A percentile compares a stretch with the other conserved stretches of the same genome.
Conservation (phyloP, 352 stramenopile genomes). For the Pythium graminicola region DNA sequence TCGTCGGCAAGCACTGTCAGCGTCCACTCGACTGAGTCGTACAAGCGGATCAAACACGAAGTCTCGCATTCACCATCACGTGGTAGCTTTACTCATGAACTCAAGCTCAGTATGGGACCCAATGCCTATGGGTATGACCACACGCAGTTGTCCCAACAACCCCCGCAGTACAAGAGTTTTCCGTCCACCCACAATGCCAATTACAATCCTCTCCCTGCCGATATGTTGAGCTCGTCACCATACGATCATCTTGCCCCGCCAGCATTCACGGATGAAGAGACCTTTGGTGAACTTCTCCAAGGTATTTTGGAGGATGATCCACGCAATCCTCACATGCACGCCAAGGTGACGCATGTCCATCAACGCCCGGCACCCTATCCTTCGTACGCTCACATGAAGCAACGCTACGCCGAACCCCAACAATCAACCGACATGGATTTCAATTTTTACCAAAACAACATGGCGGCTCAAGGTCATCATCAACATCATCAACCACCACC, state of each 20-base stretch:
- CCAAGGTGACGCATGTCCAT: conserved; percentile 4
- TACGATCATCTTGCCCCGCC: conserved; percentile 57
- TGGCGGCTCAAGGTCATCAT: background rate
- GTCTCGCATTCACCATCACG: background rate
- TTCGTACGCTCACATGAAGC: conserved; percentile 13
- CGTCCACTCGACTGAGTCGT: conserved; percentile 18
- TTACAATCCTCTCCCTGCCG: conserved; percentile 18
- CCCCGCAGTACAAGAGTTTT: background rate
- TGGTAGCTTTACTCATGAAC: conserved; percentile 15
- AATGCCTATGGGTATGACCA: conserved; percentile 19
- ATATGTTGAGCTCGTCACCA: conserved; percentile 13
- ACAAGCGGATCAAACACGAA: conserved; percentile 22
- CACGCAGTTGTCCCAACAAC: background rate
- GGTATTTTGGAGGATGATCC: conserved; percentile 67
- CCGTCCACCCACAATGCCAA: background rate
- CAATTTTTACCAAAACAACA: conserved; percentile 8
- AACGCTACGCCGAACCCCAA: background rate
- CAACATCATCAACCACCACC: background rate
- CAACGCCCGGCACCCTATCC: conserved; percentile 10
- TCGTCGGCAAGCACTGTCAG: conserved; percentile 18
- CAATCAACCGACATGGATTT: conserved; percentile 12
- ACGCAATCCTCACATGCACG: conserved; percentile 8
- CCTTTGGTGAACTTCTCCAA: conserved; percentile 61
- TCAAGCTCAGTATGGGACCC: conserved; percentile 23
- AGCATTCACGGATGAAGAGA: conserved; percentile 56